phyloP scores from a whole-genome alignment of 768 basidiomycete genomes.

The Arthromyces matolae region DNA sequence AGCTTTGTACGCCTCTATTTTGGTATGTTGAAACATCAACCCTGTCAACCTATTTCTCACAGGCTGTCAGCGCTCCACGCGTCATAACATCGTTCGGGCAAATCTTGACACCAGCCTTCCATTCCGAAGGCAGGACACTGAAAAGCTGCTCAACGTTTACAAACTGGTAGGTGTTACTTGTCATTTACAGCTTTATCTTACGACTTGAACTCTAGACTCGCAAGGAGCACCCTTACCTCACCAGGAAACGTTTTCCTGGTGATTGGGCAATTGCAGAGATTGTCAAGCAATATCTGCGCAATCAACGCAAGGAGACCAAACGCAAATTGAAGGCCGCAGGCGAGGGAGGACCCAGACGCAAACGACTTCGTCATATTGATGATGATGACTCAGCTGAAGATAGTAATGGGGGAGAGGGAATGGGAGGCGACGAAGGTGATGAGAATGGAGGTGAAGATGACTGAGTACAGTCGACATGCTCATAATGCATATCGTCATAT shows the following conservation, averaged over 20 bases:
- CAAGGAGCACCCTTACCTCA: background rate
- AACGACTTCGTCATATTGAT: too few species aligned
- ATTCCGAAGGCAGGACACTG: background rate
- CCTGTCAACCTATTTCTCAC: background rate
- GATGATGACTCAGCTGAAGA: too few species aligned
- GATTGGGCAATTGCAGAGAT: conserved; percentile 2
- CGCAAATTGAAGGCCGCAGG: background rate
- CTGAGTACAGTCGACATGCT: conserved; percentile 6
- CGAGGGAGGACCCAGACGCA: too few species aligned
- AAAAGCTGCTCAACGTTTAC: background rate
- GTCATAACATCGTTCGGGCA: background rate
- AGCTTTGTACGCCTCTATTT: conserved; percentile 4
- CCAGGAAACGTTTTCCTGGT: conserved; percentile 1
- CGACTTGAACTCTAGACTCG: background rate
- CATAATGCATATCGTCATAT: too few species aligned
- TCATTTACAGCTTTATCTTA: background rate
- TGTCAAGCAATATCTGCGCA: conserved; percentile 5
- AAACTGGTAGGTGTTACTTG: background rate
- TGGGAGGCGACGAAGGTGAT: background rate
- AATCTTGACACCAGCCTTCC: background rate
- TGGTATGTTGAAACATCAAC: conserved; percentile 1
- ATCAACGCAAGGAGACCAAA: background rate
- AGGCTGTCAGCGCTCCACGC: background rate
- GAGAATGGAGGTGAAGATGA: background rate
- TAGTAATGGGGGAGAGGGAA: too few species aligned